Evolutionary conservation across 2,329 filamentous ascomycete species (phyloP).

Genomic region (Pyricularia sp.): DNA sequence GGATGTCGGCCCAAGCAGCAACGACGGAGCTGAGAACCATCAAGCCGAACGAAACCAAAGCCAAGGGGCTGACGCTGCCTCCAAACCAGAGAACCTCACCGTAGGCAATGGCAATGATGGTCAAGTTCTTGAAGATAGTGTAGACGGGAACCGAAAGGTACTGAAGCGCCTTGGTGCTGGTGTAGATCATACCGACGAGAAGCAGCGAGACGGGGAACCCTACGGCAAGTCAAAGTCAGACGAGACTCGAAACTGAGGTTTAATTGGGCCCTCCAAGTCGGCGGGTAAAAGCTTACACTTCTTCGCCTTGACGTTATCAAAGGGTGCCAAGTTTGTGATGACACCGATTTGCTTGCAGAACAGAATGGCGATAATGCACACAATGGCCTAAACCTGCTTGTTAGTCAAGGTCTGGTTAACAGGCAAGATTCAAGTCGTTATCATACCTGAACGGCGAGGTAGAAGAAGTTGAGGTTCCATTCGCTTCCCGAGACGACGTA

Average conservation of each 20-base stretch:
- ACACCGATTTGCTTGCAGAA: conserved; percentile 71
- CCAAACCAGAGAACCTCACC: conserved; percentile 98
- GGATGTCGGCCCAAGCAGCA: conserved; percentile 95
- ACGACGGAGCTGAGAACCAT: conserved; percentile 95
- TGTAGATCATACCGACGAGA: conserved; percentile 99
- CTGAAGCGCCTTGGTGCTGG: conserved; percentile 88
- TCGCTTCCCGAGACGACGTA: conserved; percentile 84
- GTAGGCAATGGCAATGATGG: conserved; percentile 96
- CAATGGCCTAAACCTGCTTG: conserved; percentile 55
- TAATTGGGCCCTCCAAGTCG: no score
- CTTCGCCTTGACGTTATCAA: conserved; percentile 80
- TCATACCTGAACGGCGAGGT: conserved; percentile 82
- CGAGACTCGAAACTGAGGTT: background rate
- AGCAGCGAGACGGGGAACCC: conserved; percentile 96
- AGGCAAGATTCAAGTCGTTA: no score
- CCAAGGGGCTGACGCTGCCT: conserved; percentile 77
- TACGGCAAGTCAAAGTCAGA: conserved; percentile 23
- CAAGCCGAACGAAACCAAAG: conserved; percentile 86
- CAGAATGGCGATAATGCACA: conserved; percentile 80
- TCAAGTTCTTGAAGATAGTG: conserved; percentile 99
- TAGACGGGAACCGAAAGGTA: conserved; percentile 97
- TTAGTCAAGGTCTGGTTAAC: conserved; percentile 7
- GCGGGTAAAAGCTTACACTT: conserved; percentile 58
- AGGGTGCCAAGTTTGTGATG: conserved; percentile 72
- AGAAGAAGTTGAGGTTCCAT: conserved; percentile 96